Percentiles rank a stretch among this genome's conserved stretches.
phyloP scores from a whole-genome alignment of 192 early-diverging fungal genomes.

The Podochytrium sp. region DNA sequence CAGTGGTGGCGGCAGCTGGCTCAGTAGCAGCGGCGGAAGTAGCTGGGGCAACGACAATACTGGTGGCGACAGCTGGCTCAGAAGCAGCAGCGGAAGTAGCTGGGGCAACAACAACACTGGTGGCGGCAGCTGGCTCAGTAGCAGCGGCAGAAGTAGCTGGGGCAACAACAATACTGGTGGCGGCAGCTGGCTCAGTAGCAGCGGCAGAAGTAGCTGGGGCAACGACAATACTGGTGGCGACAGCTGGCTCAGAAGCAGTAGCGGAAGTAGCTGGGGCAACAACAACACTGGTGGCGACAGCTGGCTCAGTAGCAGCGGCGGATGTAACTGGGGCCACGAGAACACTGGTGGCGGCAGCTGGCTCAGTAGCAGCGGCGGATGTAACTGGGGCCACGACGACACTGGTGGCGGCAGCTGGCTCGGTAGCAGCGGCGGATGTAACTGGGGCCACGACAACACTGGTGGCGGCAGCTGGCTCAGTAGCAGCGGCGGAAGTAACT shows the following conservation, averaged over 20 bases:
- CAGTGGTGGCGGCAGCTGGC: background rate
- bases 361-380: background rate
- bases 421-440: background rate
- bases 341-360: too few species aligned
- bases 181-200: background rate
- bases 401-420: background rate
- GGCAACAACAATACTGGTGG: background rate
- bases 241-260: background rate
- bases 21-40: background rate
- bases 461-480: background rate
- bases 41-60: background rate
- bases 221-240: background rate
- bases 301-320: background rate
- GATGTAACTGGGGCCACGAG: background rate
- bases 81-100: background rate
- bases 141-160: background rate
- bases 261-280: background rate
- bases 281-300: background rate
- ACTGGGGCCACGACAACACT: background rate
- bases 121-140: background rate
- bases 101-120: background rate
- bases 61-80: background rate
- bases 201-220: background rate
- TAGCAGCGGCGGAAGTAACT: too few species aligned
- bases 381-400: background rate